A percentile compares a stretch with the other conserved stretches of the same genome.
Evolutionary conservation across 2,329 filamentous ascomycete genomes (phyloP).

Genomic region (Ophiosphaerella korrae): DNA sequence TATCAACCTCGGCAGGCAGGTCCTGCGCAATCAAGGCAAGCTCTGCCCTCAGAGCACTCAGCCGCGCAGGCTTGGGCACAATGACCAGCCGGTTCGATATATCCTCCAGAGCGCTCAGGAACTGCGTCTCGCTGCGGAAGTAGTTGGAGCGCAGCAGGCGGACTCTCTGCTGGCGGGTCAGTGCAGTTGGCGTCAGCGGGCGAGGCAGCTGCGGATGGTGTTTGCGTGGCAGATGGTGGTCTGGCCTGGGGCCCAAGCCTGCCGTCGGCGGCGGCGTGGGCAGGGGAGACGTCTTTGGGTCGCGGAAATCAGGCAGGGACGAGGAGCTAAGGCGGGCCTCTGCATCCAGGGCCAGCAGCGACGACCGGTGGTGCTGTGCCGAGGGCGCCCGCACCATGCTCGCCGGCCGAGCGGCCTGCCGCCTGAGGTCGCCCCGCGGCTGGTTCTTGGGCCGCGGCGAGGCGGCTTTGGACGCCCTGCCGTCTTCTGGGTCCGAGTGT

Average conservation of each 20-base stretch:
- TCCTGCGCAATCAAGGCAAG: conserved; percentile 81
- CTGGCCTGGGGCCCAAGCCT: conserved; percentile 44
- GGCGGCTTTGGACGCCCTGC: conserved; percentile 47
- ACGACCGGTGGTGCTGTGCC: conserved; percentile 49
- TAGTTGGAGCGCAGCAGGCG: conserved; percentile 79
- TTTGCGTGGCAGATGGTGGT: conserved; percentile 49
- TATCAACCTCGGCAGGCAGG: conserved; percentile 80
- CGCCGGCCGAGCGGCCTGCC: conserved; percentile 32
- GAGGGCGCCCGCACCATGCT: conserved; percentile 29
- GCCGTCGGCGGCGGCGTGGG: conserved; percentile 49
- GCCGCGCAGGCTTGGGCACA: conserved; percentile 78
- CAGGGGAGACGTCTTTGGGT: conserved; percentile 53
- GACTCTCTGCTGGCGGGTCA: conserved; percentile 71
- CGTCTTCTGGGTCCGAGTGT: conserved; percentile 45
- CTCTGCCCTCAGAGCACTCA: conserved; percentile 81
- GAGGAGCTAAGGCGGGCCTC: conserved; percentile 71
- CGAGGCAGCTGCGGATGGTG: conserved; percentile 63
- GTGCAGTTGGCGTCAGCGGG: conserved; percentile 62
- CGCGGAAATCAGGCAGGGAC: conserved; percentile 67
- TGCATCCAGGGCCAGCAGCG: conserved; percentile 59
- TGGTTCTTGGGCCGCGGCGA: conserved; percentile 30
- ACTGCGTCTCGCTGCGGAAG: conserved; percentile 80
- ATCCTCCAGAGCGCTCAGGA: conserved; percentile 78
- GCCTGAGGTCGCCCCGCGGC: conserved; percentile 33
- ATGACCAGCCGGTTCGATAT: conserved; percentile 84